Conservation (phyloP, 768 basidiomycete species). For the Boletus tylopilopsis region DNA sequence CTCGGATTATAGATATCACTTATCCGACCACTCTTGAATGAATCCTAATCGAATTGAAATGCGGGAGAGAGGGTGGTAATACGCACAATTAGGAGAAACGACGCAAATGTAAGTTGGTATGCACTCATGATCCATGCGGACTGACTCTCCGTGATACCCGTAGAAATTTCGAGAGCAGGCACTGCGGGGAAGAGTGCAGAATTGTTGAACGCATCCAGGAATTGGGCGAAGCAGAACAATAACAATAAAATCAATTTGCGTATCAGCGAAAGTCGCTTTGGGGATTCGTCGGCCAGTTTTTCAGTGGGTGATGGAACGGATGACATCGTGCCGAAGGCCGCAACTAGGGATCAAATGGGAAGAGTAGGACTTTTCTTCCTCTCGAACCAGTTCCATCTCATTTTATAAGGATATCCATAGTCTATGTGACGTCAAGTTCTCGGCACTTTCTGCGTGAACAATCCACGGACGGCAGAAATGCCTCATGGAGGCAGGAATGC, state of each 20-base stretch:
- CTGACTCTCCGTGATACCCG: slow-evolving; percentile 11
- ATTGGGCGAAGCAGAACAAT: slow-evolving; percentile 40
- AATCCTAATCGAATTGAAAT: slow-evolving; percentile 2
- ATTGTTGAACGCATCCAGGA: slow-evolving; percentile 43
- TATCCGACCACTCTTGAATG: slow-evolving; percentile 22
- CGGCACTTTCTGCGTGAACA: neutral
- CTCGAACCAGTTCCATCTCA: neutral
- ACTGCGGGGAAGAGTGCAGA: slow-evolving; percentile 38
- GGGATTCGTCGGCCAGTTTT: neutral
- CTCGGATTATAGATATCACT: slow-evolving; percentile 30
- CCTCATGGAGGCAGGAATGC: too few species aligned
- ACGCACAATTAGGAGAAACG: slow-evolving; percentile 32
- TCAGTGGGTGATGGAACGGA: neutral
- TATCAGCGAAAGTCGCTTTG: slow-evolving; percentile 16
- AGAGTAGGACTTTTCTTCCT: neutral
- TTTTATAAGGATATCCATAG: too few species aligned
- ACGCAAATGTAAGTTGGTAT: slow-evolving; percentile 46
- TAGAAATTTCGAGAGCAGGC: slow-evolving; percentile 28
- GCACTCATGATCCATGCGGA: slow-evolving; percentile 39
- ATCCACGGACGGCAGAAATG: too few species aligned
- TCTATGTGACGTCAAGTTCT: too few species aligned
- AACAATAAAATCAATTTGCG: slow-evolving; percentile 31
- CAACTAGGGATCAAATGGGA: neutral
- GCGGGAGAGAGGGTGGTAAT: neutral
- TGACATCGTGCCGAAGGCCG: slow-evolving; percentile 6